phyloP scores from a whole-genome alignment of 2,329 filamentous ascomycete species.

The Epichloe gansuensis region DNA sequence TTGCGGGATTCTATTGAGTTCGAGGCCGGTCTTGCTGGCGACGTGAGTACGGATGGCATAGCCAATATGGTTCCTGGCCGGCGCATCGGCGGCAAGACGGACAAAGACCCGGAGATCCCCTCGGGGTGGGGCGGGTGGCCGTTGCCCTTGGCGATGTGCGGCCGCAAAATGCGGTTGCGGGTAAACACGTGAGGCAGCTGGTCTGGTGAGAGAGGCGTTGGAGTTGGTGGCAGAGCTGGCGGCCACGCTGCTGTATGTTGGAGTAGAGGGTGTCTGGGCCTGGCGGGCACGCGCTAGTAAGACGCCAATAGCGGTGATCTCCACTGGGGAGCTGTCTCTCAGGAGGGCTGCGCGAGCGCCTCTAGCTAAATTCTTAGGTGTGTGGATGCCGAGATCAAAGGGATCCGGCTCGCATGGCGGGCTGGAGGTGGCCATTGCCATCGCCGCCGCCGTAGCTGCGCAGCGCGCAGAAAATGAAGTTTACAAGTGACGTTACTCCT shows the following conservation, averaged over 20 bases:
- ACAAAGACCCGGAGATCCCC: slow-evolving; percentile 9
- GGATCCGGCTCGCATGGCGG: slow-evolving; percentile 1
- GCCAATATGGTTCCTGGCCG: slow-evolving; percentile 5
- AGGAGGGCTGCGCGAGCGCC: neutral
- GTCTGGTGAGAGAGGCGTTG: neutral
- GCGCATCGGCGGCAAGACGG: slow-evolving; percentile 8
- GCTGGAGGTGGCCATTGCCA: slow-evolving; percentile 1
- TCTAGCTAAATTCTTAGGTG: neutral
- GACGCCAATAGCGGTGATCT: neutral
- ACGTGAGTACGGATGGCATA: slow-evolving; percentile 8
- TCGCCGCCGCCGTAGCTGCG: slow-evolving; percentile 5
- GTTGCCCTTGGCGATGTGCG: slow-evolving; percentile 8
- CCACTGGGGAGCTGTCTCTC: neutral
- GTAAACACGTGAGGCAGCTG: neutral
- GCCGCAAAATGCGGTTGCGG: neutral
- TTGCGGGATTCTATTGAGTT: slow-evolving; percentile 5
- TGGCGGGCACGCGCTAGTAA: neutral
- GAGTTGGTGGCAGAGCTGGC: neutral
- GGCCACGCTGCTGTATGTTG: neutral
- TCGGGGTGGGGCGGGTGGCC: neutral
- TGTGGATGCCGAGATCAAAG: slow-evolving; percentile 4
- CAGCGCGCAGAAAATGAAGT: neutral
- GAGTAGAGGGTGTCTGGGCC: too few species aligned
- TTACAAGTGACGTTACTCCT: neutral
- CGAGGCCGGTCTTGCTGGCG: slow-evolving; percentile 5